Base-by-base conservation (phyloP, 1,284 basidiomycete genomes). In the Cutaneotrichosporon cavernicola region DNA sequence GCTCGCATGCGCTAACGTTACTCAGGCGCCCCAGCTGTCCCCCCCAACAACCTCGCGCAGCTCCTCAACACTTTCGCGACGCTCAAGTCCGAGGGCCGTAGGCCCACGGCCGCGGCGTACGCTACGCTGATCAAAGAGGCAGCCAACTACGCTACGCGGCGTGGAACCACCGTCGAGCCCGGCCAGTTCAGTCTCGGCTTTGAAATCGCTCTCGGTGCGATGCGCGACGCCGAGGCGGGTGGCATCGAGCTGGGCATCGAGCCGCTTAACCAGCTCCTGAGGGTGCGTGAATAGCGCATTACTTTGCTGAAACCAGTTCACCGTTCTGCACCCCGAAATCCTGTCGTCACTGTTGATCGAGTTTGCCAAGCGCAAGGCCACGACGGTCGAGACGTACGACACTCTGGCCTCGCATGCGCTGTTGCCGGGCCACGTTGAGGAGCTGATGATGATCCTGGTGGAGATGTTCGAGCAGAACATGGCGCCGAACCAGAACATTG, bases 191-290 rank as follows among this genome's bases (percentile, higher is more conserved):
- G 56, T 6, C 62, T 78, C 11, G 76, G 73, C 5, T 72, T 74
- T 65, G 70, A 74, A 64, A 66, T 78, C 32, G 73, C 74, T 2
- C 63, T 72, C 38, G 72, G 63, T 9, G 72, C 75, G 0, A 72
- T 71, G 64, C 63, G 72, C 32, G 77, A 78, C 50, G 77, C 77
- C 11, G 57, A 64, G n/a, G 63, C 62, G 0, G 76, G 73, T 14
- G 69, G 69, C 1, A 64, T 77, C 22, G 74, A 76, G 22, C 65
- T 78, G 7, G 75, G 73, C 9, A 43, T 51, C 10, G 69, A 70
- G 14, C 72, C 65, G 18, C 50, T 73, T 22, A 75, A 77, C 51
- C 30, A 69, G 21, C 64, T 79, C 9, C 53, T 78, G 38, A 64
- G 69, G 51, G 75, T 77, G 51, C 62, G 73, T 70, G 26, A 26